A percentile compares a stretch with the other conserved stretches of the same genome.
These are phyloP conservation scores for Protomyces gravidus DNA, from an alignment of 1,139 yeast genomes.

Conservation along the genomic window DNA sequence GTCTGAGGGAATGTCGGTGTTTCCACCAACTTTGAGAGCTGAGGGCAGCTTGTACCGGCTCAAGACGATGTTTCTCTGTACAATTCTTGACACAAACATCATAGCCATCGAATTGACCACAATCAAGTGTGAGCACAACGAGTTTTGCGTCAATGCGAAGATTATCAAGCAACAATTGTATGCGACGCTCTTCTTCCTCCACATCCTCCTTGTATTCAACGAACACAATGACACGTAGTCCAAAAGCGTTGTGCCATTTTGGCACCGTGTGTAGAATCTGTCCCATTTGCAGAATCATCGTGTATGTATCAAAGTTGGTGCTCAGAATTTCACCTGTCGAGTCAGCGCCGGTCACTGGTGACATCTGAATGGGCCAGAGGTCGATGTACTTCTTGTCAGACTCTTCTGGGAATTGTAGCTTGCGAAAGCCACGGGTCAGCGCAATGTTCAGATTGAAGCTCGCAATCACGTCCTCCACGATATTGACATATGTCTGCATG, in stretches of 20 bases:
- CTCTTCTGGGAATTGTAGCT: conserved; percentile 53
- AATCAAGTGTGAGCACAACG: conserved; percentile 62
- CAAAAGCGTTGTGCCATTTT: conserved; percentile 76
- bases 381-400: conserved; percentile 56
- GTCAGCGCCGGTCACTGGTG: conserved; percentile 63
- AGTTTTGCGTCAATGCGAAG: conserved; percentile 78
- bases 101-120: conserved; percentile 60
- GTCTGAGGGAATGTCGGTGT: not conserved
- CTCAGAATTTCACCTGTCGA: conserved; percentile 60
- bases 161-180: conserved; percentile 60
- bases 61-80: conserved; percentile 47
- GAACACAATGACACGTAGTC: conserved; percentile 75
- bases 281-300: conserved; percentile 85
- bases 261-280: conserved; percentile 90
- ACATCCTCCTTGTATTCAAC: conserved; percentile 73
- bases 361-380: conserved; percentile 93
- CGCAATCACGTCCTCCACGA: conserved; percentile 85
- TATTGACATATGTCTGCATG: conserved; percentile 82
- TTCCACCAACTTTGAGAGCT: conserved; percentile 28
- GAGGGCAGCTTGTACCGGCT: conserved; percentile 7
- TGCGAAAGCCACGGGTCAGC: conserved; percentile 78
- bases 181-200: conserved; percentile 61
- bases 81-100: conserved; percentile 73
- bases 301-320: conserved; percentile 53
- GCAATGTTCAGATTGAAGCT: conserved; percentile 84